Conservation (phyloP, 2,329 filamentous ascomycete species). For the Phyllosticta capitalensis region DNA sequence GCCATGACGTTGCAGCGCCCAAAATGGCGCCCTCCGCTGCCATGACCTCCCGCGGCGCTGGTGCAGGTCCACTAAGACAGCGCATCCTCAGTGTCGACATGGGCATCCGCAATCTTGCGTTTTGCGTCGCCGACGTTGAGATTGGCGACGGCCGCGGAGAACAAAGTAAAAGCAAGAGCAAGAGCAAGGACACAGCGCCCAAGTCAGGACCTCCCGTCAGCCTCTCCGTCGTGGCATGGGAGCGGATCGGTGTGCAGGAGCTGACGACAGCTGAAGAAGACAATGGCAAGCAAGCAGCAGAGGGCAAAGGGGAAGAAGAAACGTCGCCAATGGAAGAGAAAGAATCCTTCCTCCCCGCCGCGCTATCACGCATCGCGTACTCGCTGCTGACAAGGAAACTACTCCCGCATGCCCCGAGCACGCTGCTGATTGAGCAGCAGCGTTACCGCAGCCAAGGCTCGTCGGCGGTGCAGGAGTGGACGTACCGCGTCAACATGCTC, state of each 20-base stretch:
- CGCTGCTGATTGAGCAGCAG: slow-evolving; percentile 62
- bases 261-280: neutral
- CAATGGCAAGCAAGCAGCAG: neutral
- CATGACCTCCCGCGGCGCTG: neutral
- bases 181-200: neutral
- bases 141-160: neutral
- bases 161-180: neutral
- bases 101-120: slow-evolving; percentile 74
- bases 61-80: slow-evolving; percentile 13
- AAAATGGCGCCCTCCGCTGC: slow-evolving; percentile 2
- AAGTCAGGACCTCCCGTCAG: neutral
- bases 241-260: slow-evolving; percentile 7
- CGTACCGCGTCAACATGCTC: slow-evolving; percentile 68
- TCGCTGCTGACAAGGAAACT: slow-evolving; percentile 41
- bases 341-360: slow-evolving; percentile 43
- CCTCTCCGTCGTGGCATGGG: slow-evolving; percentile 4
- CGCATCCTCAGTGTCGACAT: slow-evolving; percentile 72
- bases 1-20: slow-evolving; percentile 24
- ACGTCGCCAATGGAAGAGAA: neutral
- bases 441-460: slow-evolving; percentile 55
- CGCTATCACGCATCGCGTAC: slow-evolving; percentile 48
- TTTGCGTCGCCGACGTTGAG: slow-evolving; percentile 48
- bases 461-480: slow-evolving; percentile 68
- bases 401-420: slow-evolving; percentile 48
- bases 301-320: neutral